These are phyloP conservation scores for Lipomyces starkeyi DNA, from an alignment of 805 yeast species.

Conservation along the genomic window DNA sequence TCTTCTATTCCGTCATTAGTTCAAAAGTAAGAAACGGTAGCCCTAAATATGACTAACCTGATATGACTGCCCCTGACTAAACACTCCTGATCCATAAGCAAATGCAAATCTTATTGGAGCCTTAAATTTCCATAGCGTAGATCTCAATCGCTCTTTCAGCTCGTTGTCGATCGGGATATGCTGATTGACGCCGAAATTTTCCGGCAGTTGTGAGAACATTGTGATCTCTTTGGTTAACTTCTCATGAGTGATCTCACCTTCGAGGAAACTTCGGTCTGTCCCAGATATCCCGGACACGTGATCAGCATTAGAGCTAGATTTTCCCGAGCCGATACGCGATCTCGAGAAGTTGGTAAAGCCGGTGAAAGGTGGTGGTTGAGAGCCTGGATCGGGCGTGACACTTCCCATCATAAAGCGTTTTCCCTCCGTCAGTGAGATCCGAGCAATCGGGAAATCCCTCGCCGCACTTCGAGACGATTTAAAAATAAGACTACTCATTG, in stretches of 20 bases:
- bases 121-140: constrained; percentile 61
- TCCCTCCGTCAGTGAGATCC: not conserved
- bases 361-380: not conserved
- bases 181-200: constrained; percentile 66
- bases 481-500: not conserved
- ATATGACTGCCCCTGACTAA: constrained; percentile 63
- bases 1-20: constrained; percentile 29
- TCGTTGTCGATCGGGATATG: constrained; percentile 54
- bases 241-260: constrained; percentile 8
- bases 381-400: not conserved
- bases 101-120: constrained; percentile 81
- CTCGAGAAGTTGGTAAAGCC: not conserved
- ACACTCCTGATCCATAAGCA: constrained; percentile 96
- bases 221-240: constrained; percentile 27
- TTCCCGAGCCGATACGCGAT: not conserved
- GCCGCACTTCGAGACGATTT: not conserved
- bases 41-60: constrained; percentile 1
- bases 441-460: not conserved
- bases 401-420: not conserved
- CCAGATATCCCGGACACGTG: not conserved
- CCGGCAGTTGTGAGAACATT: constrained; percentile 55
- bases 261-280: not conserved
- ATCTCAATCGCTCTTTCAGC: constrained; percentile 53
- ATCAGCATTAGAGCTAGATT: not conserved
- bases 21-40: not conserved